Evolutionary conservation across 352 stramenopile species (phyloP), one percentile per base, ranked within the genome.

Genomic region (Phytophthora citricola): DNA sequence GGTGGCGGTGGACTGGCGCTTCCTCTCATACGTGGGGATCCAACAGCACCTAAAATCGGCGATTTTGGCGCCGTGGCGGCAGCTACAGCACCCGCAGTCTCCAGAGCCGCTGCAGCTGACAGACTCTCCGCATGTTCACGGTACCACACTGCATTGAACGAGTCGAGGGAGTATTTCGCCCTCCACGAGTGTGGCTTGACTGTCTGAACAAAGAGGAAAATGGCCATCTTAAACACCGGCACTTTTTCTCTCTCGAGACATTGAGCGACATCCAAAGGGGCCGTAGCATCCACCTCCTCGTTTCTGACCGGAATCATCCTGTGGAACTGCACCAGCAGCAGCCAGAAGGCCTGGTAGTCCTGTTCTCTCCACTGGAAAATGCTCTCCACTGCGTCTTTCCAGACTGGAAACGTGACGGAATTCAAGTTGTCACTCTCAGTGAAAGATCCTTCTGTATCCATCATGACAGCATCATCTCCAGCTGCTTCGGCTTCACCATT

Each of bases 91-190:
- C 58, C 36, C 7, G 73, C 53, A 41, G 63, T 58, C n/a, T 76
- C 71, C 26, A 83, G 47, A 7, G 77, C 69, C 3, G 69, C 76
- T 1, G 76, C 76, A 1, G 65, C 17, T n/a, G 75, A 73, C 32
- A 81, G 74, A 58, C 67, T 83, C 15, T 81, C 76, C 0, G 73
- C 80, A 57, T 90, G 74, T 55, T 92, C 85, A 14, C 83, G 77
- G 60, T 91, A 90, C 85, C 86, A 95, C 11, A 92, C 82, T 20
- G 87, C 82, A 58, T 92, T 92, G 60, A 89, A 92, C 27, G 79
- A 81, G 39, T 93, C 83, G 22, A 92, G 75, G 51, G 84, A 85
- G 70, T 91, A 87, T 69, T 91, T 91, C 40, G 75, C 65, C 36
- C 82, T 80, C 80, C 76, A 89, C 55, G 85, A 90, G 54, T 93